Base-by-base conservation (phyloP, 2,329 filamentous ascomycete species). In the Neoscytalidium dimidiatum region DNA sequence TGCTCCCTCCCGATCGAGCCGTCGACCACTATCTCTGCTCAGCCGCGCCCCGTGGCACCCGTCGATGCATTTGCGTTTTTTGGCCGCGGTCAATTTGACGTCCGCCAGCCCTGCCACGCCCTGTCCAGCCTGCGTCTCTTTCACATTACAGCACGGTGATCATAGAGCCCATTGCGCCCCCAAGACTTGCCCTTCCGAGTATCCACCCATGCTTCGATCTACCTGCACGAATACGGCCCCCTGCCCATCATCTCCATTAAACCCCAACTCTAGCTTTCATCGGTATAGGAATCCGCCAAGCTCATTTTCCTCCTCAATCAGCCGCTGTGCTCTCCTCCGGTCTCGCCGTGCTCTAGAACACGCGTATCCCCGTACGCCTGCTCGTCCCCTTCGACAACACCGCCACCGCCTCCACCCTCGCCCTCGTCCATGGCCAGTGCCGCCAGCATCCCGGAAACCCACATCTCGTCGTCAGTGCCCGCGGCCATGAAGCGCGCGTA, bases 391-490 rank as follows among this genome's bases (percentile, higher is more conserved):
- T 61, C 56, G 3, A 69, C 62, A 21, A 49, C 64, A 5, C 68
- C 68, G 7, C 21, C 33, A 9, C 52, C 65, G 13, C 66, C 33
- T 4, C 52, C 65, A 11, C 66, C 17, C 31, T 53, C 49, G n/a
- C 11, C 49, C 13, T 69, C 64, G 17, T 64, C 35, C 11, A 51
- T 35, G 33, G 19, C 29, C 44, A 66, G 23, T 29, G 44, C 64
- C 8, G 57, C 31, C 28, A 28, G 17, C 44, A 66, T 35, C 19
- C 64, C 64, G 8, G 38, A 70, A 21, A 65, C 28, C 72, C 71
- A 76, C 46, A 67, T 67, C 31, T 74, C 71, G 60, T 75, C 71
- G 4, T 68, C 67, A 3, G 33, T 65, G 11, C 68, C 67, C 21
- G 63, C 56, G 1, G 38, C 23, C 35, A 58, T 58, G n/a, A 65